Conservation (phyloP, 2,329 filamentous ascomycete genomes). For the Epichloe glyceriae region DNA sequence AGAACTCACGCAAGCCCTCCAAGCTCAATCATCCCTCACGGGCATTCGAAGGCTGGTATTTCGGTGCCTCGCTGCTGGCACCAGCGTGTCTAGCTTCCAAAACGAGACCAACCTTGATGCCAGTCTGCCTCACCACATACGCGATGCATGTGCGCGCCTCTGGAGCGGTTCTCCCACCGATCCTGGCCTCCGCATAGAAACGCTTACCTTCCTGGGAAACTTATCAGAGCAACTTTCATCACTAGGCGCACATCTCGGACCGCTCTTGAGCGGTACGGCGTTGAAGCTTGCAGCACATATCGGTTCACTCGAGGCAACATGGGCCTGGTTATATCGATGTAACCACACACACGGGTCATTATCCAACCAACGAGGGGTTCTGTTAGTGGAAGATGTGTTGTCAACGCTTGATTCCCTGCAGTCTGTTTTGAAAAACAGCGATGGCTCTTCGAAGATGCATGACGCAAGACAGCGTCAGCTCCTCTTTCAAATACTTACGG, state of each 20-base stretch:
- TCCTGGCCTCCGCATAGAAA: slow-evolving; percentile 7
- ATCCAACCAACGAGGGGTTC: background rate
- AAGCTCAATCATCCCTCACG: slow-evolving; percentile 13
- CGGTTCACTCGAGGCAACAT: slow-evolving; percentile 11
- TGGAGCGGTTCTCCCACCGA: slow-evolving; percentile 5
- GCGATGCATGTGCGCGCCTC: slow-evolving; percentile 13
- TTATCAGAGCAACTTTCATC: slow-evolving; percentile 21
- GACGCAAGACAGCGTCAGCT: slow-evolving; percentile 9
- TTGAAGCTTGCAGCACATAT: slow-evolving; percentile 19
- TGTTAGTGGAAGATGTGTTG: slow-evolving; percentile 11
- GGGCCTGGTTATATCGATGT: slow-evolving; percentile 14
- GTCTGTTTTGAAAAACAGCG: background rate
- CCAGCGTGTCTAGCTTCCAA: slow-evolving; percentile 10
- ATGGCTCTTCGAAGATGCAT: background rate
- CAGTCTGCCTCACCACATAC: slow-evolving; percentile 11
- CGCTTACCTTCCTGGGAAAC: slow-evolving; percentile 28
- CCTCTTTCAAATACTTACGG: slow-evolving; percentile 18
- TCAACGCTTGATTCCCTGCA: slow-evolving; percentile 11
- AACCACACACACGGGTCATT: slow-evolving; percentile 9
- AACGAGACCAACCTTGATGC: background rate
- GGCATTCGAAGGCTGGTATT: slow-evolving; percentile 20
- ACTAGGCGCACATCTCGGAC: slow-evolving; percentile 12
- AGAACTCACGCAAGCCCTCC: slow-evolving; percentile 12
- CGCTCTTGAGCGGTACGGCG: slow-evolving; percentile 17
- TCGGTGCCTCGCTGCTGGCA: slow-evolving; percentile 13